Base-by-base conservation (phyloP, 257 asterid species). In the Galeopsis tetrahit region DNA sequence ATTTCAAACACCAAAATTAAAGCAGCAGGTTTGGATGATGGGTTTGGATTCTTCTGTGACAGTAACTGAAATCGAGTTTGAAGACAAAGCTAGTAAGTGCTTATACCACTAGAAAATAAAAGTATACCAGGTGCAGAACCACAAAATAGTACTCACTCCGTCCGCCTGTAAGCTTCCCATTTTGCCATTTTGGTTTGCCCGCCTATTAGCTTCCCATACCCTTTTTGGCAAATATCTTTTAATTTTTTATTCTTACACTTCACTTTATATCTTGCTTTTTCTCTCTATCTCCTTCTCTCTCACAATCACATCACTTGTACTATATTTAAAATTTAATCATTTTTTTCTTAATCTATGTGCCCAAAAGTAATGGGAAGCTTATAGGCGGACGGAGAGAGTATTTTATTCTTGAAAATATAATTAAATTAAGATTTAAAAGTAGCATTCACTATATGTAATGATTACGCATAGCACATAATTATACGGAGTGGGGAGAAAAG, bases 1-100 rank as follows among this genome's bases (percentile, higher is more conserved):
- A 94, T 87, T 82, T 94, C 99, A 84, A 94, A 92, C 77, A 94
- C 85, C 89, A 94, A 84, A 75, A 91, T 71, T 55, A 88, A 80
- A 73, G 93, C 89, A 77, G 95, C 95, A 70, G 98, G 95, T 86
- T 86, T 94, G 82, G 85, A 83, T 76, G 86, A 80, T 59, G 87
- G 83, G 74, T 87, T 68, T 72, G 82, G 95, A 79, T 85, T 91
- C 79, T 93, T 91, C 85, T 89, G 97, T 11, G 96, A 80, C 83
- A 92, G 95, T 60, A 82, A 84, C 99, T 95, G 95, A 76, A 79
- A 77, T 70, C 69, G 80, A 76, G 65, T 62, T 76, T 33, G 71
- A 62, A 31, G 55, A 66, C 61, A 63, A 66, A 75, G 64, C 64
- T 70, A 73, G 58, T 65, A 57, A 82, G 70, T 75, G 17, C 55